Percentiles rank a stretch among this genome's conserved stretches.
phyloP scores from a whole-genome alignment of 116 monocot genomes.

The Iris pallida region DNA sequence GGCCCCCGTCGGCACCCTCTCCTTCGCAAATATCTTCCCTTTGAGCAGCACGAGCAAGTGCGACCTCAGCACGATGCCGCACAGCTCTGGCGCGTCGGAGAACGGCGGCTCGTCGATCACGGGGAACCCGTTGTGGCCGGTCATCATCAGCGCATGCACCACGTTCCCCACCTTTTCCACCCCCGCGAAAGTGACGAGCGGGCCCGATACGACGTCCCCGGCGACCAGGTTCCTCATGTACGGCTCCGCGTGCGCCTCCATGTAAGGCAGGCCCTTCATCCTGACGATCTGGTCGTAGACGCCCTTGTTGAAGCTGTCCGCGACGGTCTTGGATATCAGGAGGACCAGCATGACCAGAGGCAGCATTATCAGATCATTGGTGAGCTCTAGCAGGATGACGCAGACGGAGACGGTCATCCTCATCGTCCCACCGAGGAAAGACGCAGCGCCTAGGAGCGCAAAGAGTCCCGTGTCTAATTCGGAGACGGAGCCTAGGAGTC shows the following conservation, averaged over 20 bases:
- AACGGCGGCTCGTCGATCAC: constrained; percentile 82
- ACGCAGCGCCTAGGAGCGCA: constrained; percentile 85
- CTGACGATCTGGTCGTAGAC: constrained; percentile 92
- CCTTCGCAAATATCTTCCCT: constrained; percentile 56
- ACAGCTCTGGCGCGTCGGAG: constrained; percentile 60
- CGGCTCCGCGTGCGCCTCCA: constrained; percentile 90
- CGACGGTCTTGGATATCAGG: constrained; percentile 84
- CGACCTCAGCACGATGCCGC: constrained; percentile 75
- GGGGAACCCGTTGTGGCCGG: constrained; percentile 89
- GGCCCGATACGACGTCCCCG: constrained; percentile 83
- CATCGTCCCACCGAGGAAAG: constrained; percentile 96
- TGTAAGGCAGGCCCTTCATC: constrained; percentile 93
- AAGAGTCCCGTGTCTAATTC: constrained; percentile 80
- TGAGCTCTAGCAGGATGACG: constrained; percentile 88
- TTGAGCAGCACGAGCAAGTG: constrained; percentile 83
- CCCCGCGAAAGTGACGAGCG: constrained; percentile 66
- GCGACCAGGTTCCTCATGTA: constrained; percentile 89
- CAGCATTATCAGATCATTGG: constrained; percentile 90
- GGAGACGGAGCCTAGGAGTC: constrained; percentile 48
- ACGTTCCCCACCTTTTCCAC: constrained; percentile 75
- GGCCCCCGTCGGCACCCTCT: constrained; percentile 38
- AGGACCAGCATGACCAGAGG: constrained; percentile 94
- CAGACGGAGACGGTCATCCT: constrained; percentile 97
- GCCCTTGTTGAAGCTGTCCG: constrained; percentile 88
- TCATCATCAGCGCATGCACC: constrained; percentile 52